Conservation (phyloP, 2,329 filamentous ascomycete genomes). For the Rutstroemia sp. region DNA sequence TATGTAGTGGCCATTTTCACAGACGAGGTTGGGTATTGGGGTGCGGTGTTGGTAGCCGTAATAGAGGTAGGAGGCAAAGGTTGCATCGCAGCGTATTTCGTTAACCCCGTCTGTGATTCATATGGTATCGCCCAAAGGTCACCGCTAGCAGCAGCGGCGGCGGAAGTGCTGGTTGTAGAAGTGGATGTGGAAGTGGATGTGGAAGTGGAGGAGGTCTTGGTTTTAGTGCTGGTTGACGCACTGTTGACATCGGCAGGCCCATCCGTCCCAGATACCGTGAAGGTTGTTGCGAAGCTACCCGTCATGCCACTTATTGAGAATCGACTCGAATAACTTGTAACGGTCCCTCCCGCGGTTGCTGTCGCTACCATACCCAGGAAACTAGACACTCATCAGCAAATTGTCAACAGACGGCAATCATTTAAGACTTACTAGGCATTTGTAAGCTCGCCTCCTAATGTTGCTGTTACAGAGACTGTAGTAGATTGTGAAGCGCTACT, state of each 20-base stretch:
- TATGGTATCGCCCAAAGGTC: slow-evolving; percentile 28
- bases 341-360: slow-evolving; percentile 44
- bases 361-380: slow-evolving; percentile 53
- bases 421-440: slow-evolving; percentile 29
- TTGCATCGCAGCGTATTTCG: slow-evolving; percentile 35
- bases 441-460: slow-evolving; percentile 20
- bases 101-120: slow-evolving; percentile 30
- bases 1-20: slow-evolving; percentile 29
- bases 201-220: not conserved
- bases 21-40: slow-evolving; percentile 31
- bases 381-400: slow-evolving; percentile 30
- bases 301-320: slow-evolving; percentile 61
- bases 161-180: slow-evolving; percentile 1
- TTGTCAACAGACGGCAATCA: not conserved
- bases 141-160: slow-evolving; percentile 10
- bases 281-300: slow-evolving; percentile 41
- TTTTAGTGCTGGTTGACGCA: slow-evolving; percentile 2
- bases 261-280: slow-evolving; percentile 31
- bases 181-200: not conserved
- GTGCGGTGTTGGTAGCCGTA: slow-evolving; percentile 31
- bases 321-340: slow-evolving; percentile 53
- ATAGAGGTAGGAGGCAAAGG: slow-evolving; percentile 31
- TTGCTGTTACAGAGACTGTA: slow-evolving; percentile 23
- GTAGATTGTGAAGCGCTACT: not conserved
- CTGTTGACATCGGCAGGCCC: slow-evolving; percentile 28